These are phyloP conservation scores for Seiridium unicorne DNA, from an alignment of 2,329 filamentous ascomycete species.

Conservation along the genomic window DNA sequence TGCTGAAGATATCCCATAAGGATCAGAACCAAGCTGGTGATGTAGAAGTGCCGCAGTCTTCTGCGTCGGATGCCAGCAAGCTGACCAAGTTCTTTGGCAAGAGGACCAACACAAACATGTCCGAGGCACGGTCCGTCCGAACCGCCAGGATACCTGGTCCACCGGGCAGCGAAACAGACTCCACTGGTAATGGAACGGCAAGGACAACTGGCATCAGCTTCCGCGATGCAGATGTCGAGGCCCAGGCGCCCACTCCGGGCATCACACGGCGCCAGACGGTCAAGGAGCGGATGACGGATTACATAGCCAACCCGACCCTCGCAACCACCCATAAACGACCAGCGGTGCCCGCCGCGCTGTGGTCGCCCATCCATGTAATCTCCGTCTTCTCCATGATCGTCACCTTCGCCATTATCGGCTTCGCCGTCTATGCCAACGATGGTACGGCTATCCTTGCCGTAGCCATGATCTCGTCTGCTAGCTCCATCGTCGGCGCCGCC, in stretches of 20 bases:
- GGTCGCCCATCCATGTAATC: conserved; percentile 54
- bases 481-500: conserved; percentile 54
- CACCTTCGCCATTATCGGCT: conserved; percentile 45
- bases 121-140: background rate
- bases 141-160: conserved; percentile 13
- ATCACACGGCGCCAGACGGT: conserved; percentile 33
- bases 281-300: conserved; percentile 39
- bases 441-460: conserved; percentile 53
- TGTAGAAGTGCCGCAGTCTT: conserved; percentile 14
- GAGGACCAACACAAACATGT: conserved; percentile 13
- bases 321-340: conserved; percentile 36
- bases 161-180: conserved; percentile 13
- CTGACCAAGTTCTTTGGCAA: conserved; percentile 9
- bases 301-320: conserved; percentile 41
- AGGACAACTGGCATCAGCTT: conserved; percentile 14
- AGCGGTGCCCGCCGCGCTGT: conserved; percentile 45
- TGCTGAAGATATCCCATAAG: conserved; percentile 47
- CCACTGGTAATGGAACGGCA: conserved; percentile 6
- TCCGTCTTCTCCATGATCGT: conserved; percentile 49
- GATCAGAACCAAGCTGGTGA: conserved; percentile 24
- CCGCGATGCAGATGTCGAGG: conserved; percentile 20
- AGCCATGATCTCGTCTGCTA: conserved; percentile 48
- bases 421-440: conserved; percentile 41
- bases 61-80: conserved; percentile 9
- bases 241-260: conserved; percentile 15